Conservation (phyloP, 2,329 filamentous ascomycete genomes). For the Dichotomopilus funicola region DNA sequence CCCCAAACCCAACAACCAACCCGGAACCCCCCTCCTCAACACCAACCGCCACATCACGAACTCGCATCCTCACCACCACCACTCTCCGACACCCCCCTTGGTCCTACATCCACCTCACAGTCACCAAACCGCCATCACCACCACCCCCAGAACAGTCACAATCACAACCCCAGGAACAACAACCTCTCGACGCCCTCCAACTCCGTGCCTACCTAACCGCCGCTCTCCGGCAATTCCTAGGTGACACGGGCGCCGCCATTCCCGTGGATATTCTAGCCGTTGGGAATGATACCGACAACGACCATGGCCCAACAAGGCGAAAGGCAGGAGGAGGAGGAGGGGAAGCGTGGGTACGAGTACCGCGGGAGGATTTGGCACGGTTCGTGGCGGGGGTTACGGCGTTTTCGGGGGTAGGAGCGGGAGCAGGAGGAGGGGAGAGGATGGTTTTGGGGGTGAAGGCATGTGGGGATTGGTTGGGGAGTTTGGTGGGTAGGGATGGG, state of each 20-base stretch:
- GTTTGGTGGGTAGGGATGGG: slow-evolving; percentile 46
- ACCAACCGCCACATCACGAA: slow-evolving; percentile 25
- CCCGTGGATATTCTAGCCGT: slow-evolving; percentile 64
- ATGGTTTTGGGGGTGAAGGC: slow-evolving; percentile 49
- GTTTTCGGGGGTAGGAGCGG: slow-evolving; percentile 39
- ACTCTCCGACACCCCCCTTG: slow-evolving; percentile 47
- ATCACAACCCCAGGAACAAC: slow-evolving; percentile 8
- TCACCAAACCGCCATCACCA: slow-evolving; percentile 15
- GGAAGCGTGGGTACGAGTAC: slow-evolving; percentile 55
- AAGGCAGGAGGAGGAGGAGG: no score
- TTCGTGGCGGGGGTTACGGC: slow-evolving; percentile 61
- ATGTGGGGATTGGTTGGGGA: slow-evolving; percentile 59
- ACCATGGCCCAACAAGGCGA: neutral
- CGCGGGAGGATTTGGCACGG: slow-evolving; percentile 51
- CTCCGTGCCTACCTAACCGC: slow-evolving; percentile 55
- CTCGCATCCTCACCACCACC: slow-evolving; percentile 41
- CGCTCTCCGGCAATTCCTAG: slow-evolving; percentile 63
- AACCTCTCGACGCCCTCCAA: slow-evolving; percentile 53
- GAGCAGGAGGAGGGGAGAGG: slow-evolving; percentile 26
- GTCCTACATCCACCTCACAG: slow-evolving; percentile 49
- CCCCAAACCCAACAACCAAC: neutral
- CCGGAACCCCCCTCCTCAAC: neutral
- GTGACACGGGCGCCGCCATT: slow-evolving; percentile 59
- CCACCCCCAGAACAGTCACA: slow-evolving; percentile 13
- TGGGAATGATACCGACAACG: slow-evolving; percentile 28